Percentiles rank a stretch among this genome's conserved stretches.
phyloP scores from a whole-genome alignment of 2,329 filamentous ascomycete species.

The Lithohypha guttulata region DNA sequence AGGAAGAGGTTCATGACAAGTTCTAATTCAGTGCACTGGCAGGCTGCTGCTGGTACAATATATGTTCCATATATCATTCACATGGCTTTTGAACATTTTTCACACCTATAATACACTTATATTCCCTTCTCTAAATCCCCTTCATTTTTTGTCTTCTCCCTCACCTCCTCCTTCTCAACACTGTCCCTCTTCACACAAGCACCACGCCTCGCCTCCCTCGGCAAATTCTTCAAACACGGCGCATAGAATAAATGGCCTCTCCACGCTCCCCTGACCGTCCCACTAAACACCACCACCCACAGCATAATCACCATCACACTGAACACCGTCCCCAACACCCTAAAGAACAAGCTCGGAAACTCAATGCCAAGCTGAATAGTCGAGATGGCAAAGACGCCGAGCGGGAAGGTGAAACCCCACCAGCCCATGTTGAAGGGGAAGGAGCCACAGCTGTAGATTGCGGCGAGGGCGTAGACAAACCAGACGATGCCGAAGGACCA shows the following conservation, averaged over 20 bases:
- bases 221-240: too few relatives aligned
- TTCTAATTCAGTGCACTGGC: too few relatives aligned
- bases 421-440: constrained; percentile 54
- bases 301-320: constrained; percentile 4
- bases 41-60: too few relatives aligned
- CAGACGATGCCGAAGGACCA: constrained; percentile 33
- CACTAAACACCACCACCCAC: constrained; percentile 11
- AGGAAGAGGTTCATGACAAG: too few relatives aligned
- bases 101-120: too few relatives aligned
- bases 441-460: constrained; percentile 25
- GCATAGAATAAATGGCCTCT: constrained; percentile 10
- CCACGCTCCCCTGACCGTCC: constrained; percentile 5
- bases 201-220: too few relatives aligned
- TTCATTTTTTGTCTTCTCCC: too few relatives aligned
- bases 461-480: constrained; percentile 31
- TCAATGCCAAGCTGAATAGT: constrained; percentile 10
- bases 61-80: too few relatives aligned
- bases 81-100: too few relatives aligned
- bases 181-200: too few relatives aligned
- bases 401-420: constrained; percentile 52
- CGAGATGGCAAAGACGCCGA: constrained; percentile 10
- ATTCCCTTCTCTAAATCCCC: too few relatives aligned
- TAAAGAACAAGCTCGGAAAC: constrained; percentile 10
- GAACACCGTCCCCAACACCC: constrained; percentile 9
- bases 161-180: too few relatives aligned